Evolutionary conservation across 805 yeast genomes (phyloP).

Genomic region (Zygoascus ofunaensis): DNA sequence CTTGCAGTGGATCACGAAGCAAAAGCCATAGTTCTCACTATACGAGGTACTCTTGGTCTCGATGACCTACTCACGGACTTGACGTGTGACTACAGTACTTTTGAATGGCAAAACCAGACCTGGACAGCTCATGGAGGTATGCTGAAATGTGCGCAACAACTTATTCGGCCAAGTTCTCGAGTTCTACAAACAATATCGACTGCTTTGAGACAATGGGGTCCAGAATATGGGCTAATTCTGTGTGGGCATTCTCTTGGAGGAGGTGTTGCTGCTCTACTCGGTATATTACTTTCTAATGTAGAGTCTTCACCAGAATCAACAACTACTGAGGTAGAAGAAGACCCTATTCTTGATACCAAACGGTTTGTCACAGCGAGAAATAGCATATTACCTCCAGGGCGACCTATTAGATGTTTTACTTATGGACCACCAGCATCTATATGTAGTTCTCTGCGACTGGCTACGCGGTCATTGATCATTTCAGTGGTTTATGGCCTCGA

Average conservation of each 20-base stretch:
- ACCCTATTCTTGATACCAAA: slow-evolving; percentile 4
- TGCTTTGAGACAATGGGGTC: slow-evolving; percentile 22
- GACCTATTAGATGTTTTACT: slow-evolving; percentile 24
- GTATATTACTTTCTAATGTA: slow-evolving; percentile 20
- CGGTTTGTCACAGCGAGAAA: slow-evolving; percentile 19
- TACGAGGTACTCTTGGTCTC: slow-evolving; percentile 28
- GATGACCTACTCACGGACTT: slow-evolving; percentile 28
- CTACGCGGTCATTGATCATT: slow-evolving; percentile 21
- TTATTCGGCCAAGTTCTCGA: slow-evolving; percentile 18
- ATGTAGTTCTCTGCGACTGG: slow-evolving; percentile 19
- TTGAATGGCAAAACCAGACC: slow-evolving; percentile 23
- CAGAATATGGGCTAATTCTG: slow-evolving; percentile 25
- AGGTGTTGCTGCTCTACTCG: slow-evolving; percentile 27
- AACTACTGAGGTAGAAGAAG: neutral
- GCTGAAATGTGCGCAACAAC: slow-evolving; percentile 23
- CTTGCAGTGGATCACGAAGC: slow-evolving; percentile 26
- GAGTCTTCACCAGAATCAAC: slow-evolving; percentile 1
- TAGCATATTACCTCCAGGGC: slow-evolving; percentile 21
- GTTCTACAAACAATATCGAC: slow-evolving; percentile 22
- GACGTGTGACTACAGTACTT: slow-evolving; percentile 25
- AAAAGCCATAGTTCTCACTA: slow-evolving; percentile 26
- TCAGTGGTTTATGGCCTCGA: slow-evolving; percentile 28
- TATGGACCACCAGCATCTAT: slow-evolving; percentile 29
- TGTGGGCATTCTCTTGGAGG: slow-evolving; percentile 31
- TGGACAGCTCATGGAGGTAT: slow-evolving; percentile 28